phyloP scores from a whole-genome alignment of 305 asterid genomes.

The Solanum chacoense region DNA sequence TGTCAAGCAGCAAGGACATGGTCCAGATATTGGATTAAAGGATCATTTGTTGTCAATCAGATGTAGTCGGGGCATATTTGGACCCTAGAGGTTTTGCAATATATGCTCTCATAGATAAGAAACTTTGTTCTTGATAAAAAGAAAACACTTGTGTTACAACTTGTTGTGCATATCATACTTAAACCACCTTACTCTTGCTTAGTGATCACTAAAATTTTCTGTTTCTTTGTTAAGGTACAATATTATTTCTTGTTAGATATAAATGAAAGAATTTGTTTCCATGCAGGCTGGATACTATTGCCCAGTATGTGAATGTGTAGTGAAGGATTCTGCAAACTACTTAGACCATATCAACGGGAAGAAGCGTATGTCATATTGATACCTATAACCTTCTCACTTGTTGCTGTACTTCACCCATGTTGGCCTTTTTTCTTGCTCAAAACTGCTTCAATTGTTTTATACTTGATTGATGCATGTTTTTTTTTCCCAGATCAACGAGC shows the following conservation, averaged over 20 bases:
- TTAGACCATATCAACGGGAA: constrained; percentile 98
- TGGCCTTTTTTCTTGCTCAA: background rate
- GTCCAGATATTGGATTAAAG: background rate
- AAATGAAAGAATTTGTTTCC: constrained; percentile 9
- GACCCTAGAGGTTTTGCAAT: background rate
- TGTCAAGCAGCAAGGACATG: background rate
- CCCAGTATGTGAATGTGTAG: constrained; percentile 91
- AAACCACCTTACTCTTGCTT: background rate
- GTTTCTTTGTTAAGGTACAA: background rate
- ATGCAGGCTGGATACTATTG: constrained; percentile 94
- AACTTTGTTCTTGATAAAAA: background rate
- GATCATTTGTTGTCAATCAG: background rate
- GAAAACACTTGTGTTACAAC: background rate
- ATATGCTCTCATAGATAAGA: background rate
- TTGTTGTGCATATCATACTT: background rate
- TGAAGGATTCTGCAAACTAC: constrained; percentile 96
- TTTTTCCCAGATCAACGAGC: constrained; percentile 83
- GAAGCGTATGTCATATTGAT: constrained; percentile 59
- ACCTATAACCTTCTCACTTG: background rate
- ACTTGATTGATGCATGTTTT: background rate
- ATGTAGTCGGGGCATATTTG: background rate
- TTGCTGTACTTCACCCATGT: background rate
- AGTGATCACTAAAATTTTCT: background rate
- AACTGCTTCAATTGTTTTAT: background rate
- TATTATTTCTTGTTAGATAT: background rate